Base-by-base conservation (phyloP, 352 stramenopile genomes). In the Phytophthora brassicae region DNA sequence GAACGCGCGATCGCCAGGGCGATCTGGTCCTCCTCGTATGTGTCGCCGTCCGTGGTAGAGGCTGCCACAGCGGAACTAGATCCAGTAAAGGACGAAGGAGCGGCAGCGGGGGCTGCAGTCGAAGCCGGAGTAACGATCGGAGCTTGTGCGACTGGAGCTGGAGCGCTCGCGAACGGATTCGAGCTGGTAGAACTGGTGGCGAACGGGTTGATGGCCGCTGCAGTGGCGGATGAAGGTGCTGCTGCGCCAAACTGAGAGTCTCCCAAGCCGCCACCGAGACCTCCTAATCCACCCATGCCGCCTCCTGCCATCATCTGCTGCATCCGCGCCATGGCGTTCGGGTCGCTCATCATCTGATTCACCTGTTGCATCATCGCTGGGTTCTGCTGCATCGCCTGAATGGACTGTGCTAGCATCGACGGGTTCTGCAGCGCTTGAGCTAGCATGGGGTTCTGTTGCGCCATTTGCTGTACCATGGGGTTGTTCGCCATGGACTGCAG, bases 401-500 rank as follows among this genome's bases (percentile, higher is more conserved):
- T 60, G 17, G 81, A 81, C 68, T 93, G 81, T 23, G 70, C 49
- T 29, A 95, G 65, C 48, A 92, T 58, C 19, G 77, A 69, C n/a
- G 86, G 86, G 45, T 92, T 91, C 64, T 89, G 79, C 52, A 95
- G 46, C 9, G 77, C 77, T 66, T 93, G 86, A 5, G 80, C 78
- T 42, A 92, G 60, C 82, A 93, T 88, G 6, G 86, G 86, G 52
- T 93, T 95, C 36, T 70, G 54, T 45, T 89, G 79, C 19, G 78
- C 77, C 79, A 94, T 83, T 78, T 92, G 85, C 69, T 91, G 85
- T 58, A 94, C 74, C 70, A 82, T 85, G 23, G 83, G 81, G 67
- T 90, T 75, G 50, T 49, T 88, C 58, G 75, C 56, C 63, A 94
- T 71, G 49, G 78, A 79, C 45, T 90, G 81, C 47, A 79, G 55